Evolutionary conservation across 2,329 filamentous ascomycete species (phyloP).

Genomic region (Aspergillus tamarii): DNA sequence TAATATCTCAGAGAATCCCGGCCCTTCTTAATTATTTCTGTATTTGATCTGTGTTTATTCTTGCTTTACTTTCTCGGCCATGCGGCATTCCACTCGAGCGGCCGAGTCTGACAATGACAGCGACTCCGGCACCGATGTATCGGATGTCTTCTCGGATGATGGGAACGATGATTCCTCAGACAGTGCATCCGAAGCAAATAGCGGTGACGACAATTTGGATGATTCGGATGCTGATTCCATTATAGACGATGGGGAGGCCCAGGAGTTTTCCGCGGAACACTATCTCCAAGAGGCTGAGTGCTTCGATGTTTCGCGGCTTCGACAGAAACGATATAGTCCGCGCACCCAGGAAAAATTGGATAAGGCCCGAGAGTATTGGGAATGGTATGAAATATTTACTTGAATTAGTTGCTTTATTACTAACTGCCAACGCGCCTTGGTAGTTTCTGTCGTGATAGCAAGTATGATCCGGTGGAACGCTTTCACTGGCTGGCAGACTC

Average conservation of each 20-base stretch:
- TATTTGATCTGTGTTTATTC: not conserved
- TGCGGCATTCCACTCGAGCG: slow-evolving; percentile 6
- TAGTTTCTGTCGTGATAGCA: slow-evolving; percentile 28
- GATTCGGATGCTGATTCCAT: slow-evolving; percentile 19
- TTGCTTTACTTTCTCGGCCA: slow-evolving; percentile 7
- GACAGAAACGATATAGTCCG: slow-evolving; percentile 32
- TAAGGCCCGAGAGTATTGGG: slow-evolving; percentile 27
- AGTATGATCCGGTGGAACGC: slow-evolving; percentile 22
- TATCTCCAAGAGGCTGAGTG: slow-evolving; percentile 29
- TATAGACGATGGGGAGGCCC: slow-evolving; percentile 17
- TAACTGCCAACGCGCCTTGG: slow-evolving; percentile 11
- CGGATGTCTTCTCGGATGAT: slow-evolving; percentile 23
- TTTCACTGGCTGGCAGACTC: slow-evolving; percentile 28
- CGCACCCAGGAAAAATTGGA: slow-evolving; percentile 31
- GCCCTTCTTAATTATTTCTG: not conserved
- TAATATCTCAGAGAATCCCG: too few species aligned
- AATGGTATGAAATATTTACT: slow-evolving; percentile 20
- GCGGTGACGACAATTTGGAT: slow-evolving; percentile 14
- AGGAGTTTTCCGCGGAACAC: slow-evolving; percentile 22
- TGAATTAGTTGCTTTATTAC: slow-evolving; percentile 2
- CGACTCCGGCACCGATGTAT: slow-evolving; percentile 20
- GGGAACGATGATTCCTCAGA: not conserved
- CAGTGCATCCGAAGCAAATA: not conserved
- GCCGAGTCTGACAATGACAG: slow-evolving; percentile 23
- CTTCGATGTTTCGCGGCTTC: slow-evolving; percentile 30